phyloP scores from a whole-genome alignment of 148 eudicot species.

The Linanthus parryae region DNA sequence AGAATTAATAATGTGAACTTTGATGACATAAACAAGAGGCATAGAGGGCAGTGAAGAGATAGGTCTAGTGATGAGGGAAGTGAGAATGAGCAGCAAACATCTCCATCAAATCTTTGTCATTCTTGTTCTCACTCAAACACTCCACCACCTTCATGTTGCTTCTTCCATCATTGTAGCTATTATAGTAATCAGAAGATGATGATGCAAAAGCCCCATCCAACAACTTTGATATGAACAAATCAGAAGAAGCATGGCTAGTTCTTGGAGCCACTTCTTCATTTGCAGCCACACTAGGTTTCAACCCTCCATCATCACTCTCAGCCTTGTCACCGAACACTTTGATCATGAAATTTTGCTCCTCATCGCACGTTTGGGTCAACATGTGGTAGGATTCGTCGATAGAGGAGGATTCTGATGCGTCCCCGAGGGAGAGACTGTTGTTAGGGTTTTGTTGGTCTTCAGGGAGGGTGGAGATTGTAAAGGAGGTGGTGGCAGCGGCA shows the following conservation, averaged over 20 bases:
- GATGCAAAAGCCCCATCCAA: conserved; percentile 19
- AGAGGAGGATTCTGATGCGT: conserved; percentile 18
- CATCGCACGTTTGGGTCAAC: conserved; percentile 25
- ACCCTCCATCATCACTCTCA: not conserved
- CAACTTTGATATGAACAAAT: conserved; percentile 23
- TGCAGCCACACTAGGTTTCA: not conserved
- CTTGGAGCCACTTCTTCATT: conserved; percentile 1
- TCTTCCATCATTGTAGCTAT: conserved; percentile 4
- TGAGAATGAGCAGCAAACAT: conserved; percentile 32
- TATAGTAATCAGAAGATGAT: conserved; percentile 4
- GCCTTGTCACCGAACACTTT: conserved; percentile 19
- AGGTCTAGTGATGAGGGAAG: no score
- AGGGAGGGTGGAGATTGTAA: conserved; percentile 13
- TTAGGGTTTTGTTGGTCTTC: conserved; percentile 10
- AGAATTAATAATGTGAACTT: no score
- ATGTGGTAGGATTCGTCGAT: not conserved
- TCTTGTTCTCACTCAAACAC: conserved; percentile 9
- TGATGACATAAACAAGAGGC: no score
- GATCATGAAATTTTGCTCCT: conserved; percentile 46
- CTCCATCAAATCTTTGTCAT: conserved; percentile 61
- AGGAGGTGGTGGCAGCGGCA: not conserved
- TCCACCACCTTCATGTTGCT: no score
- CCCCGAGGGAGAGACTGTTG: not conserved
- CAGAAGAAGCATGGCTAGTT: conserved; percentile 14
- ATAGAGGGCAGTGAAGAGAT: no score